Conservation (phyloP, 2,329 filamentous ascomycete species). For the Paramyrothecium roridum region DNA sequence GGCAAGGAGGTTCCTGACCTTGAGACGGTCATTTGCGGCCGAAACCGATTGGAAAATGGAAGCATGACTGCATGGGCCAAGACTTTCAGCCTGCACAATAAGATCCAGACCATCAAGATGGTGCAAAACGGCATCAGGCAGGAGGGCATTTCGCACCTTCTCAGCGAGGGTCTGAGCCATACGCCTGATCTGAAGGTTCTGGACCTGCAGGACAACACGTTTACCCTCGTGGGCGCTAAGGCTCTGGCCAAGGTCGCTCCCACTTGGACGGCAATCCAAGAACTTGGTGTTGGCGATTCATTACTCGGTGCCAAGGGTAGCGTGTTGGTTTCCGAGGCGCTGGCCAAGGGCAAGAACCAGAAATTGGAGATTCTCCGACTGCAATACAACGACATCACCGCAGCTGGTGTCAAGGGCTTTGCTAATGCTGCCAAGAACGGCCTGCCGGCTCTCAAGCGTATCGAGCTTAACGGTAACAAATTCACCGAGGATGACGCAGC, state of each 20-base stretch:
- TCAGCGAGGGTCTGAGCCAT: constrained; percentile 74
- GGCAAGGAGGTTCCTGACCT: constrained; percentile 75
- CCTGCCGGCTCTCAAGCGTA: constrained; percentile 74
- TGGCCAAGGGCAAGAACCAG: constrained; percentile 72
- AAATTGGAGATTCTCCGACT: constrained; percentile 79
- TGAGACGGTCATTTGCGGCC: constrained; percentile 95
- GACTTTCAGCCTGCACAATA: constrained; percentile 77
- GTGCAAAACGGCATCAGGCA: constrained; percentile 96
- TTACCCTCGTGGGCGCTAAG: constrained; percentile 75
- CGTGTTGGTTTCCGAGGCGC: constrained; percentile 67
- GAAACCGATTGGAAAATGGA: constrained; percentile 92
- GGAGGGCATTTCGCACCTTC: constrained; percentile 80
- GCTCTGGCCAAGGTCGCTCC: constrained; percentile 73
- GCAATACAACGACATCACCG: constrained; percentile 92
- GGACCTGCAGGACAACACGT: constrained; percentile 97
- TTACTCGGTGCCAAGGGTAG: constrained; percentile 77
- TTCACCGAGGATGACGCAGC: constrained; percentile 81
- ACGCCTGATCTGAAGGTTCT: constrained; percentile 68
- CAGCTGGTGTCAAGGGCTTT: constrained; percentile 69
- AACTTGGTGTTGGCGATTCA: constrained; percentile 88
- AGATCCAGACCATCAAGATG: constrained; percentile 89
- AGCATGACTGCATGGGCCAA: constrained; percentile 95
- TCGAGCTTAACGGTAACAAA: constrained; percentile 96
- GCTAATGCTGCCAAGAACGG: constrained; percentile 63
- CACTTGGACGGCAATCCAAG: constrained; percentile 71